A percentile compares a stretch with the other conserved stretches of the same genome.
Conservation (phyloP, 2,329 filamentous ascomycete species). For the Calonectria hawksworthii region DNA sequence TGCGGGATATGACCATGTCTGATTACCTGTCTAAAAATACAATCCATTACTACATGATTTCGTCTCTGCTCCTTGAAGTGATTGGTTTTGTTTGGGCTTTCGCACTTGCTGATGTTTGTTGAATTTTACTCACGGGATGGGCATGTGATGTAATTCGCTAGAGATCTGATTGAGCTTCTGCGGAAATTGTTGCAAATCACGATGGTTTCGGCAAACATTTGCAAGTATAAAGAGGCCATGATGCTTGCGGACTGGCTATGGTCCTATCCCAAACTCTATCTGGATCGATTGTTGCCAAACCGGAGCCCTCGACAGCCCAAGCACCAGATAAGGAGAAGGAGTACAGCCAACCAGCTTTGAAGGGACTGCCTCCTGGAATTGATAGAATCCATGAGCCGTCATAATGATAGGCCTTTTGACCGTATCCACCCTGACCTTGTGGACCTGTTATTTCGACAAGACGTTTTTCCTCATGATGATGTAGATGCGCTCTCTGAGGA, state of each 20-base stretch:
- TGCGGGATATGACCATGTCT: conserved; percentile 29
- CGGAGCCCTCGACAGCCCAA: not conserved
- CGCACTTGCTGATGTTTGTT: not conserved
- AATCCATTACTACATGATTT: conserved; percentile 1
- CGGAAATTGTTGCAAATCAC: not conserved
- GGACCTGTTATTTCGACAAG: conserved; percentile 27
- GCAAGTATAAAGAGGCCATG: not conserved
- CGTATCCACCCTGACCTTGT: conserved; percentile 41
- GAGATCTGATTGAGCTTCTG: not conserved
- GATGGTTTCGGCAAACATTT: not conserved
- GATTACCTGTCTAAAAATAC: conserved; percentile 38
- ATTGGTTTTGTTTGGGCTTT: not conserved
- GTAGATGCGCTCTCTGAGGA: conserved; percentile 23
- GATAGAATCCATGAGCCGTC: conserved; percentile 11
- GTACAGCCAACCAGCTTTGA: not conserved
- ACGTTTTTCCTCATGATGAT: conserved; percentile 17
- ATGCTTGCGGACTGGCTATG: not conserved
- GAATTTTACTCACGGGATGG: not conserved
- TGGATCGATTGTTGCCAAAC: not conserved
- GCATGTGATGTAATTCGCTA: not conserved
- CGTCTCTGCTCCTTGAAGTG: not conserved
- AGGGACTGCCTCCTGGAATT: not conserved
- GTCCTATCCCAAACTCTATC: not conserved
- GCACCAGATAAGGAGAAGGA: not conserved
- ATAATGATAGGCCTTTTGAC: conserved; percentile 16